phyloP scores from a whole-genome alignment of 2,329 filamentous ascomycete genomes.

The Trichoderma atroviride region DNA sequence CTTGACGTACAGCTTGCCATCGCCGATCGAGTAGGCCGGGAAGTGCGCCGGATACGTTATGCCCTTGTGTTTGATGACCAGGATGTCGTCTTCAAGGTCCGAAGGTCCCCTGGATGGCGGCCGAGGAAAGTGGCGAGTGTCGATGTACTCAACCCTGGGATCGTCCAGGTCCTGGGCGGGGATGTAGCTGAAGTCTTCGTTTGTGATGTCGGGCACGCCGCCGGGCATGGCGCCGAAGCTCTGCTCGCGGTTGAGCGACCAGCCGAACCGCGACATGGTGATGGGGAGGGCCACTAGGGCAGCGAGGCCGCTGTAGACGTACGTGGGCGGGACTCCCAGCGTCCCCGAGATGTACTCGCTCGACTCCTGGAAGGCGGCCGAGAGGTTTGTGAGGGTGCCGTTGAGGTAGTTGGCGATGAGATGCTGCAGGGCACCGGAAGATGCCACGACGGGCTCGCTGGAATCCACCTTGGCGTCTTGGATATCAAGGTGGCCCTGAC shows the following conservation, averaged over 20 bases:
- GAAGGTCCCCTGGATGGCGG: conserved; percentile 40
- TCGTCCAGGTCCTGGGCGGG: conserved; percentile 71
- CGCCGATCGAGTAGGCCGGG: conserved; percentile 73
- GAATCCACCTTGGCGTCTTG: conserved; percentile 64
- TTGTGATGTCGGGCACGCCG: conserved; percentile 65
- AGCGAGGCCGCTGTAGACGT: conserved; percentile 55
- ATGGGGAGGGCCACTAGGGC: conserved; percentile 53
- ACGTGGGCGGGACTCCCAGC: conserved; percentile 51
- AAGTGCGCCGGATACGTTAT: conserved; percentile 71
- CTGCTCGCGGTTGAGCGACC: conserved; percentile 49
- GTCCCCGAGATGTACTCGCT: conserved; percentile 56
- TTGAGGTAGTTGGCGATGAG: conserved; percentile 61
- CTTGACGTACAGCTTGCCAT: conserved; percentile 68
- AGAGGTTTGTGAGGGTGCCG: conserved; percentile 53
- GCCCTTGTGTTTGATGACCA: conserved; percentile 69
- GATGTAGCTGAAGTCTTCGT: conserved; percentile 80
- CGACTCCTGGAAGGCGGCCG: conserved; percentile 50
- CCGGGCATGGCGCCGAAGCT: conserved; percentile 52
- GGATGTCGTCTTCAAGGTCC: conserved; percentile 65
- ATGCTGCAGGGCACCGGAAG: conserved; percentile 65
- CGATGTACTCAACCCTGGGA: conserved; percentile 41
- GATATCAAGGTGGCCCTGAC: conserved; percentile 40
- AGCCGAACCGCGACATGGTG: conserved; percentile 60
- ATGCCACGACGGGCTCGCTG: conserved; percentile 59
- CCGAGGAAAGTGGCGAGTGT: conserved; percentile 46